Evolutionary conservation across 2,329 filamentous ascomycete genomes (phyloP), one percentile per base, ranked within the genome.

Genomic region (Diaporthe sp.): DNA sequence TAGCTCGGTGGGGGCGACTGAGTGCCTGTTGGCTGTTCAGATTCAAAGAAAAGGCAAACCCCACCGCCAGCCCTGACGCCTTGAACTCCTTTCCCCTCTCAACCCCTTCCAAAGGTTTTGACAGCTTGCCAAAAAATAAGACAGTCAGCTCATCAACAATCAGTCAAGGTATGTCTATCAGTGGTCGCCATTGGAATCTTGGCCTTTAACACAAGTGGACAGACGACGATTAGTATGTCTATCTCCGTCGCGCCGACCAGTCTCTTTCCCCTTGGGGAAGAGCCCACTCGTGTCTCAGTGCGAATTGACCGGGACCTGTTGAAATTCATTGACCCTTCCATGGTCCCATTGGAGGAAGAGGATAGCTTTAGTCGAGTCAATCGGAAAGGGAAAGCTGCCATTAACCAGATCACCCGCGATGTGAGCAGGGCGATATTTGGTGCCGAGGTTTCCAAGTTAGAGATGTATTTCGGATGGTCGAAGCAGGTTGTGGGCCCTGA

Each of bases 291-390:
- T 13, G 25, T 39, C 58, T 61, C 34, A 61, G 58, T 61, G 34
- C 58, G 58, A n/a, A 61, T 61, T 25, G 42, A 17, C 13, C 58
- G 34, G 58, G 58, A 61, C 22, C 58, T 61, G 10, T 61, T 61
- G 22, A 42, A 61, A 42, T 3, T 42, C 13, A 39, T 42, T 25
- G 58, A 61, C 22, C 34, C 19, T n/a, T 61, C 58, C 22, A 25
- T 61, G 34, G 58, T 25, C 58, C 58, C 34, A 25, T 61, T 39
- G 15, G 34, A 61, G 22, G 34, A 61, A 42, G 57, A 22, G 2
- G 22, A 61, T 25, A 42, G 57, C 22, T 61, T 61, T n/a, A 13
- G 3, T 17, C 34, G 34, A n/a, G 19, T 42, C 25, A 4, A 1
- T 42, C 34, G 57, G 57, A 61, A 61, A 61, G 57, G 57, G 57